Evolutionary conservation across 1,284 basidiomycete species (phyloP).

Genomic region (Microbotryum scabiosae): DNA sequence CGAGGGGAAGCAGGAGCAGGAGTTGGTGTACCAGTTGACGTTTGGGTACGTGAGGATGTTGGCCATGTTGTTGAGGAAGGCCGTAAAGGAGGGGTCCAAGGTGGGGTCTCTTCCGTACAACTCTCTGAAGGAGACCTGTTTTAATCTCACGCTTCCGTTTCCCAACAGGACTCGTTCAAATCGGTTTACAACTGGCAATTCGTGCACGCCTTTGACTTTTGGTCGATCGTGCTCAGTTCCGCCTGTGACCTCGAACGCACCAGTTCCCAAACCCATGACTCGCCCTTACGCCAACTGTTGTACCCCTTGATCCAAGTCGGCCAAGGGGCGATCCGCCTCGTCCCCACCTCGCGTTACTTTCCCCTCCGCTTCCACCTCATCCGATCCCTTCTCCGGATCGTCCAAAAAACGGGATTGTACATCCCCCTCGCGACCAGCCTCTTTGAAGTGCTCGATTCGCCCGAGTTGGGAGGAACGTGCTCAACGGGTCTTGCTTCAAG

Average conservation of each 20-base stretch:
- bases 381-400: constrained; percentile 62
- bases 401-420: constrained; percentile 72
- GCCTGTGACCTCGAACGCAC: constrained; percentile 60
- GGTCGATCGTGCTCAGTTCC: constrained; percentile 78
- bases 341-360: constrained; percentile 70
- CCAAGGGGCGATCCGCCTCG: constrained; percentile 78
- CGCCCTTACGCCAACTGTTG: constrained; percentile 75
- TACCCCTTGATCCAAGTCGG: constrained; percentile 94
- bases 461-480: constrained; percentile 47
- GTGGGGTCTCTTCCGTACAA: constrained; percentile 40
- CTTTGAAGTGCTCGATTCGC: constrained; percentile 74
- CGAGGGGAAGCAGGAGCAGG: constrained; percentile 37
- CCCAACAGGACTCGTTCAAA: constrained; percentile 66
- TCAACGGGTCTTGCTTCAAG: too few species aligned
- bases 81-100: constrained; percentile 80
- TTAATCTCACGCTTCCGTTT: background rate
- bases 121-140: background rate
- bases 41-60: constrained; percentile 96
- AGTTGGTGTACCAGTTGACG: constrained; percentile 78
- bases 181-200: constrained; percentile 99
- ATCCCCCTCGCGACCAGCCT: constrained; percentile 80
- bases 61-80: constrained; percentile 83
- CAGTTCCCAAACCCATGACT: constrained; percentile 52
- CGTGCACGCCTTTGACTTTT: constrained; percentile 92
- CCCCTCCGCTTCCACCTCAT: constrained; percentile 69